Conservation (phyloP, 257 asterid genomes). For the Ajuga chamaepitys region DNA sequence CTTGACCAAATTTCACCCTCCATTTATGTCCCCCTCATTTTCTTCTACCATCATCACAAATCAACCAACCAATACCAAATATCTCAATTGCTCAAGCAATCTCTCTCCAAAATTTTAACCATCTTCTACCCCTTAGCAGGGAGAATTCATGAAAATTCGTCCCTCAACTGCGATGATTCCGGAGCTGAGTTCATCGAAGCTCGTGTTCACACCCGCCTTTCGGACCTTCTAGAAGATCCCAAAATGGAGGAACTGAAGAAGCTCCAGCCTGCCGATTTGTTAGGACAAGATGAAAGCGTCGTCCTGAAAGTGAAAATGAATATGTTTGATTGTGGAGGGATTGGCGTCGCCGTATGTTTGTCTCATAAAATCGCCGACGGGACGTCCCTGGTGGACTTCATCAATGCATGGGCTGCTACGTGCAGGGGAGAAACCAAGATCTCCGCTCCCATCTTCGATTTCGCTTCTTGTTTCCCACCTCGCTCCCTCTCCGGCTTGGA, state of each 20-base stretch:
- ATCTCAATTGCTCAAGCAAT: slow-evolving; percentile 1
- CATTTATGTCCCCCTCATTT: slow-evolving; percentile 7
- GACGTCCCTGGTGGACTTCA: background rate
- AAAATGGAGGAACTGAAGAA: slow-evolving; percentile 7
- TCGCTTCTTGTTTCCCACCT: background rate
- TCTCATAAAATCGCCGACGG: slow-evolving; percentile 11
- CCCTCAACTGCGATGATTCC: background rate
- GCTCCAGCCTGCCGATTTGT: background rate
- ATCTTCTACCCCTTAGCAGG: slow-evolving; percentile 13
- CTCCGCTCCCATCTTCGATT: background rate
- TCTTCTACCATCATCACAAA: slow-evolving; percentile 4
- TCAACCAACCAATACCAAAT: background rate
- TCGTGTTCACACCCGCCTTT: background rate
- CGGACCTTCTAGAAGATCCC: background rate
- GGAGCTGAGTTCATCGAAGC: slow-evolving; percentile 10
- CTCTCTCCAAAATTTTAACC: background rate
- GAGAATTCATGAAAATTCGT: background rate
- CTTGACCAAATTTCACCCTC: slow-evolving; percentile 10
- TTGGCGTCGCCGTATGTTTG: background rate
- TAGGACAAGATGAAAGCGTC: background rate
- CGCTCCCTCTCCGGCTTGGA: background rate
- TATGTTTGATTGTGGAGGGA: slow-evolving; percentile 2
- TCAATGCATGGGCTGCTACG: slow-evolving; percentile 9
- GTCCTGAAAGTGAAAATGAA: background rate
- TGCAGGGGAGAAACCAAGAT: background rate